Evolutionary conservation across 2,329 filamentous ascomycete genomes (phyloP).

Genomic region (Hypomyces rosellus): DNA sequence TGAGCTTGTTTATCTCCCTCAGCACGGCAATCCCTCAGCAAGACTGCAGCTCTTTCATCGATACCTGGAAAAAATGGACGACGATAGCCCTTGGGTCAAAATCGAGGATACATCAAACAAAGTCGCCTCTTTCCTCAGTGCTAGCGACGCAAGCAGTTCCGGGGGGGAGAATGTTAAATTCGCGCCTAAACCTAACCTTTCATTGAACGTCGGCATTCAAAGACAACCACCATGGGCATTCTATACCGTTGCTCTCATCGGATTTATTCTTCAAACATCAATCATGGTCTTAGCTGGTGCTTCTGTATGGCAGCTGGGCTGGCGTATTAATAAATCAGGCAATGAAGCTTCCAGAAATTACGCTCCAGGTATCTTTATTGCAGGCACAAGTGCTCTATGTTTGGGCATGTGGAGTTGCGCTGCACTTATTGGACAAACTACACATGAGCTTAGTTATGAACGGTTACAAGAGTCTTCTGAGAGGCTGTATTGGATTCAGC

Average conservation of each 20-base stretch:
- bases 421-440: conserved; percentile 16
- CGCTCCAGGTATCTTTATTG: conserved; percentile 16
- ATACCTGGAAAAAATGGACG: background rate
- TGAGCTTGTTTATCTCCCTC: conserved; percentile 20
- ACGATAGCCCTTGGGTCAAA: background rate
- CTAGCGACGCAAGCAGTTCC: background rate
- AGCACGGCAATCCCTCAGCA: no score
- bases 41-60: background rate
- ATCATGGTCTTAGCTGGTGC: conserved; percentile 15
- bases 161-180: background rate
- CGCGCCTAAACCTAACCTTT: conserved; percentile 12
- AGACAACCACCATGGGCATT: conserved; percentile 9
- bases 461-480: background rate
- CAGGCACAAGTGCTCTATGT: conserved; percentile 14
- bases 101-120: background rate
- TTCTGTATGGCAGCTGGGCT: conserved; percentile 12
- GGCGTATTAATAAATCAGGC: conserved; percentile 6
- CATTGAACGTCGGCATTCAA: conserved; percentile 13
- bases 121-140: background rate
- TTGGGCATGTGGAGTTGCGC: conserved; percentile 18
- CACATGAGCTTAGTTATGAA: conserved; percentile 11
- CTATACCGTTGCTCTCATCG: conserved; percentile 7
- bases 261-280: conserved; percentile 12
- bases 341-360: conserved; percentile 6
- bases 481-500: conserved; percentile 17